Evolutionary conservation across 2,329 filamentous ascomycete species (phyloP), one percentile per base, ranked within the genome.

Genomic region (Diaporthe capsici): DNA sequence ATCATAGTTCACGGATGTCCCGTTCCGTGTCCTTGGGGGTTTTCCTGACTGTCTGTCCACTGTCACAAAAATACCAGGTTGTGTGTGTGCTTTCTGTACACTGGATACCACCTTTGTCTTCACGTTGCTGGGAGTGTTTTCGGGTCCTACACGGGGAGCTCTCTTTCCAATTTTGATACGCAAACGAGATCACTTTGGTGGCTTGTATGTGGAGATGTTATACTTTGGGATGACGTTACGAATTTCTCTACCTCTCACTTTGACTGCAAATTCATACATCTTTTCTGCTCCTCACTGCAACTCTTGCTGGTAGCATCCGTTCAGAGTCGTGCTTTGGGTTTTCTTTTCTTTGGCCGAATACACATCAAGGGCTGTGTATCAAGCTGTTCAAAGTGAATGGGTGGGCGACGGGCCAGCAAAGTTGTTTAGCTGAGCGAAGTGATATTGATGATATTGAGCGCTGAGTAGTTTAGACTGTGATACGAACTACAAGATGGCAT

Each of bases 51-150:
- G 71, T 74, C 39, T 72, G 71, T 74, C 51, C 31, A 31, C 61
- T 63, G 55, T 57, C 71, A 44, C 55, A 68, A 67, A 78, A 72
- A 67, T 80, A 55, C 78, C 73, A 68, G 75, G 75, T 76, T 72
- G 76, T 79, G 80, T 79, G 77, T 78, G 58, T 72, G 72, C 61
- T 73, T 77, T 78, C 77, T 65, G 61, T 78, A 76, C 79, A 76
- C 79, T 80, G 80, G 81, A 82, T 82, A 81, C 80, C 80, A 78
- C 73, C 28, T 78, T 71, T 78, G 65, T 55, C 77, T 77, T 78
- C 65, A 77, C 78, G 79, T 79, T 78, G 75, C 74, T 76, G 51
- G 47, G 70, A 77, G 73, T 77, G 77, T 72, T 78, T 76, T 77
- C 74, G 65, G 75, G 47, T 47, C 74, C 65, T 77, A 75, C 53